Conservation (phyloP, 768 basidiomycete species). For the Amanita pseudoporphyria region DNA sequence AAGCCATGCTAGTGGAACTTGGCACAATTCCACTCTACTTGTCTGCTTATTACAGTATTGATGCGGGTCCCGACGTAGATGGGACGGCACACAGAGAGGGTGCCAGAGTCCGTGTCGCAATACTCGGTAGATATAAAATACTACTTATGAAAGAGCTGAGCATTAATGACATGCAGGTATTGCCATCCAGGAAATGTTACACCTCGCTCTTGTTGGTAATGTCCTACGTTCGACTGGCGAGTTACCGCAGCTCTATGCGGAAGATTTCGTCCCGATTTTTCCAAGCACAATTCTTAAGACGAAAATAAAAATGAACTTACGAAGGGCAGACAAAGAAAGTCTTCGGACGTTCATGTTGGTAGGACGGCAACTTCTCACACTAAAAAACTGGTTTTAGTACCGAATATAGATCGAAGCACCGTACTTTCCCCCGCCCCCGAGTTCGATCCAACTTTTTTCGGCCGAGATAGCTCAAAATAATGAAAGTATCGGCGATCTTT, state of each 20-base stretch:
- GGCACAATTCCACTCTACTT: slow-evolving; percentile 19
- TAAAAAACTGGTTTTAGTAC: background rate
- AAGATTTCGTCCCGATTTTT: slow-evolving; percentile 13
- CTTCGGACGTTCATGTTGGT: slow-evolving; percentile 3
- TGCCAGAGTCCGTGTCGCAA: slow-evolving; percentile 8
- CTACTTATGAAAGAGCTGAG: background rate
- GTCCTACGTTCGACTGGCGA: slow-evolving; percentile 15
- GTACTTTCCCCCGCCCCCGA: background rate
- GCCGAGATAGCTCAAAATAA: too few species aligned
- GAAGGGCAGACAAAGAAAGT: background rate
- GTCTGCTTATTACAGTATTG: slow-evolving; percentile 18
- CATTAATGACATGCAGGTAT: slow-evolving; percentile 10
- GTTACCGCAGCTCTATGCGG: slow-evolving; percentile 14
- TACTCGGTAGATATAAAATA: slow-evolving; percentile 8
- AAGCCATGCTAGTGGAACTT: slow-evolving; percentile 14
- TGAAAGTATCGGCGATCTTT: background rate
- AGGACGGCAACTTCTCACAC: too few species aligned
- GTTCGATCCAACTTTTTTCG: too few species aligned
- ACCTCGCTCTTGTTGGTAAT: slow-evolving; percentile 18
- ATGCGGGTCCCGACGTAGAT: background rate
- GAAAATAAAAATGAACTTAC: slow-evolving; percentile 6
- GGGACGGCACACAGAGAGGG: slow-evolving; percentile 7
- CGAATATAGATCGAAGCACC: background rate
- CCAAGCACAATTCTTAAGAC: slow-evolving; percentile 12
- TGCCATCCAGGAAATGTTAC: slow-evolving; percentile 19